Conservation (phyloP, 495 filamentous ascomycete genomes). For the Opeltia flavorubescens region DNA sequence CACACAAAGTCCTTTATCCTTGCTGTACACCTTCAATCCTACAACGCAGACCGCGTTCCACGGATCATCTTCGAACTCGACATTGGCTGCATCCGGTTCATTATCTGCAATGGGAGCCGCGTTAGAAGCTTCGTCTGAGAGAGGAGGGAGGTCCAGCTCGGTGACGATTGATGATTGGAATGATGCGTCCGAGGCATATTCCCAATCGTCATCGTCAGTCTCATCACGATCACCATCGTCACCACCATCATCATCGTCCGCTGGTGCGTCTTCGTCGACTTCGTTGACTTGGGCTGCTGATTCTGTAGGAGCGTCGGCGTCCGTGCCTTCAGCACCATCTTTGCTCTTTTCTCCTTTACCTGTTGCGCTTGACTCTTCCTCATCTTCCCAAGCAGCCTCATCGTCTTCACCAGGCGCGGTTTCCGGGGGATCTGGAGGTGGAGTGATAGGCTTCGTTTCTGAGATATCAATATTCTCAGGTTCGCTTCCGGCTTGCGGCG, state of each 20-base stretch:
- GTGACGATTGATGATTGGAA: conserved; percentile 15
- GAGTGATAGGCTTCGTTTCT: neutral
- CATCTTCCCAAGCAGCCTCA: neutral
- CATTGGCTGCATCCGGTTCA: conserved; percentile 10
- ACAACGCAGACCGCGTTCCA: conserved; percentile 83
- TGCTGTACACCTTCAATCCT: conserved; percentile 59
- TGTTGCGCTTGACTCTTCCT: neutral
- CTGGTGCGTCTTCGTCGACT: neutral
- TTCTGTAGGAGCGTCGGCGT: neutral
- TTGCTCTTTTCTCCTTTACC: neutral
- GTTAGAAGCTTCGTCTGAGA: conserved; percentile 9
- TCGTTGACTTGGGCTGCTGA: neutral
- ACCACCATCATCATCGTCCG: conserved; percentile 1
- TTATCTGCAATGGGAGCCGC: neutral
- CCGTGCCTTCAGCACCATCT: neutral
- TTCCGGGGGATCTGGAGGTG: neutral
- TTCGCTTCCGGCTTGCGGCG: neutral
- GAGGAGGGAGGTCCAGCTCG: conserved; percentile 19
- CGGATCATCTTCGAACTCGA: conserved; percentile 42
- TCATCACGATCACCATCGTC: neutral
- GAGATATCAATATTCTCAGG: too few species aligned
- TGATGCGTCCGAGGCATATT: conserved; percentile 12
- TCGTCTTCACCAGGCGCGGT: neutral
- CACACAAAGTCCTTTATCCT: conserved; percentile 37
- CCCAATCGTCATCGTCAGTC: neutral